Base-by-base conservation (phyloP, 1,284 basidiomycete species). In the Vanrija humicola region DNA sequence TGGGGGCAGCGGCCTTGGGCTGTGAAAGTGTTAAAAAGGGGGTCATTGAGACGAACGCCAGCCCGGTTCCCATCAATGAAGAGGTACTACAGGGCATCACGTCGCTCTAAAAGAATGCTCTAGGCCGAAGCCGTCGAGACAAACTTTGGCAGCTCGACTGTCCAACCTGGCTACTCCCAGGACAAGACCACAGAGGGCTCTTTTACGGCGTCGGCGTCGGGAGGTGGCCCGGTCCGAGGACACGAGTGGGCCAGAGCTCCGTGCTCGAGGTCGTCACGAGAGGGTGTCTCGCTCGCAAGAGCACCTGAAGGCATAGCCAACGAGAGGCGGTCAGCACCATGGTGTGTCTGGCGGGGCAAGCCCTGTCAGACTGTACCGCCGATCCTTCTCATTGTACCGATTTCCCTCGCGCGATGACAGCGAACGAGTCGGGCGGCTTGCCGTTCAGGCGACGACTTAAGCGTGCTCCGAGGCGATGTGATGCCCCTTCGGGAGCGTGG, bases 1-100 rank as follows among this genome's bases (percentile, higher is more conserved):
- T 76, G 73, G 75, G 68, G 67, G 75, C 74, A 59, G 68, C 64
- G 67, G 74, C 74, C 68, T 77, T 78, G 66, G 75, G 75, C 75
- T 76, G 68, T 61, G 52, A 38, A 28, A 21, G 38, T 52, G 34
- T 46, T 45, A 16, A 47, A 28, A 46, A 46, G 42, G 60, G 68
- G 72, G 70, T 75, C 73, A 75, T 75, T 73, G 73, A 75, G 72
- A 71, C 70, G 67, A 66, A 65, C 66, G 57, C 72, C 63, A 71
- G 69, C 69, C 49, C 52, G 43, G 46, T 49, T 47, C 44, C 47
- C 38, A 50, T 59, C 43, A 49, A 52, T 53, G 45, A 47, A 26
- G 54, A 47, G 50, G 45, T 28, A 55, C 45, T 26, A 55, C 43
- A 44, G 56, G 67, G 59, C 68, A 69, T 69, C 67, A 67, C 64